Evolutionary conservation across 2,329 filamentous ascomycete genomes (phyloP).

Genomic region (Diaporthe nobilis): DNA sequence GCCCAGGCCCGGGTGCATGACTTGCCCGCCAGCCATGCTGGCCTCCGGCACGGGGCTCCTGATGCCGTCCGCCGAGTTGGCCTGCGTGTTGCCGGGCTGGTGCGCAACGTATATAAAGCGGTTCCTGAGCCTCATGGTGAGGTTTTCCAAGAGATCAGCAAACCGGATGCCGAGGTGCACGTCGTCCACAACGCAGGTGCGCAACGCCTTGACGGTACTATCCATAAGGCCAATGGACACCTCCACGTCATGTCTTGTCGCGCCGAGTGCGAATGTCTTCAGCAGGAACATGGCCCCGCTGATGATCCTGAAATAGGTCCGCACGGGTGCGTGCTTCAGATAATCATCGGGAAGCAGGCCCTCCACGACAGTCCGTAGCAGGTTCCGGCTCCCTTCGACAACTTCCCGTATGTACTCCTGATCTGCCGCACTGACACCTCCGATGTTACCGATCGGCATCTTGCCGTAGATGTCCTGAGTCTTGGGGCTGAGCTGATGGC

Average conservation of each 20-base stretch:
- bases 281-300: conserved; percentile 88
- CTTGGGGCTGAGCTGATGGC: conserved; percentile 69
- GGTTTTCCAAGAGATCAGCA: conserved; percentile 83
- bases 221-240: conserved; percentile 83
- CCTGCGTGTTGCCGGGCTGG: conserved; percentile 47
- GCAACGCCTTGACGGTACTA: conserved; percentile 79
- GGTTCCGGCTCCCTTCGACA: conserved; percentile 81
- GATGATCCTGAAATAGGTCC: conserved; percentile 90
- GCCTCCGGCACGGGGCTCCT: conserved; percentile 56
- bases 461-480: conserved; percentile 76
- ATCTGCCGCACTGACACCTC: conserved; percentile 75
- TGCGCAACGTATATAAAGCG: conserved; percentile 79
- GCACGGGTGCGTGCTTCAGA: conserved; percentile 85
- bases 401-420: conserved; percentile 83
- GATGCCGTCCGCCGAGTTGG: conserved; percentile 54
- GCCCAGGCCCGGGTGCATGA: conserved; percentile 39
- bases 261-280: conserved; percentile 87
- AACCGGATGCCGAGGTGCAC: conserved; percentile 89
- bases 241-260: conserved; percentile 82
- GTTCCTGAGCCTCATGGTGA: conserved; percentile 80
- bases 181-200: conserved; percentile 86
- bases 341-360: conserved; percentile 81
- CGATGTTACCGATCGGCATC: conserved; percentile 74
- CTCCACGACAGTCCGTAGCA: conserved; percentile 83
- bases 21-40: conserved; percentile 39